Conservation (phyloP, 2,329 filamentous ascomycete species). For the Harringtonia lauricola region DNA sequence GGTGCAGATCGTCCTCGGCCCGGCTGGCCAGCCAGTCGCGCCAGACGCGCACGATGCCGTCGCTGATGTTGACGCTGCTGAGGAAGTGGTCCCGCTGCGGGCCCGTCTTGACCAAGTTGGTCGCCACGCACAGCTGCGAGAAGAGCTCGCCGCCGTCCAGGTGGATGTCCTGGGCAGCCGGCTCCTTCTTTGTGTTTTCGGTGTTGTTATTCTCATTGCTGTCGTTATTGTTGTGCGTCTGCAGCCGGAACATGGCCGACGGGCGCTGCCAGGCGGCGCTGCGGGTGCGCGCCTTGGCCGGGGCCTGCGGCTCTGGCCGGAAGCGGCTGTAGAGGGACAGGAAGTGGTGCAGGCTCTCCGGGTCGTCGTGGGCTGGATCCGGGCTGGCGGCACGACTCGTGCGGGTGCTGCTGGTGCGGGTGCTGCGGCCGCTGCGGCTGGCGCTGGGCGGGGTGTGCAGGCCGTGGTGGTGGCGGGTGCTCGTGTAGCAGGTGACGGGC, state of each 20-base stretch:
- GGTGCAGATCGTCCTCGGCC: conserved; percentile 11
- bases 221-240: conserved; percentile 9
- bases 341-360: conserved; percentile 30
- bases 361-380: conserved; percentile 22
- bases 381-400: conserved; percentile 9
- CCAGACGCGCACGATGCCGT: conserved; percentile 61
- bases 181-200: neutral
- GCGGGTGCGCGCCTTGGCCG: conserved; percentile 22
- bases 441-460: too few relatives aligned
- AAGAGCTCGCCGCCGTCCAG: conserved; percentile 64
- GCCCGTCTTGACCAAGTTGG: conserved; percentile 57
- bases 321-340: conserved; percentile 59
- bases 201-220: conserved; percentile 2
- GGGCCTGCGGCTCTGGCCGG: conserved; percentile 47
- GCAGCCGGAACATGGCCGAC: neutral
- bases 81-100: conserved; percentile 50
- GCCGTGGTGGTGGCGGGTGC: too few relatives aligned
- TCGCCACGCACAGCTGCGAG: conserved; percentile 59
- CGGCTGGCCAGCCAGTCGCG: conserved; percentile 53
- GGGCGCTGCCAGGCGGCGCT: neutral
- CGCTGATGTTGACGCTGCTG: conserved; percentile 53
- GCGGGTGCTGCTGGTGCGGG: conserved; percentile 6
- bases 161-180: conserved; percentile 46
- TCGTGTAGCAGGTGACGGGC: neutral
- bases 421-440: neutral